These are phyloP conservation scores for Cordyceps cicadae DNA, from an alignment of 2,329 filamentous ascomycete genomes.

Conservation along the genomic window DNA sequence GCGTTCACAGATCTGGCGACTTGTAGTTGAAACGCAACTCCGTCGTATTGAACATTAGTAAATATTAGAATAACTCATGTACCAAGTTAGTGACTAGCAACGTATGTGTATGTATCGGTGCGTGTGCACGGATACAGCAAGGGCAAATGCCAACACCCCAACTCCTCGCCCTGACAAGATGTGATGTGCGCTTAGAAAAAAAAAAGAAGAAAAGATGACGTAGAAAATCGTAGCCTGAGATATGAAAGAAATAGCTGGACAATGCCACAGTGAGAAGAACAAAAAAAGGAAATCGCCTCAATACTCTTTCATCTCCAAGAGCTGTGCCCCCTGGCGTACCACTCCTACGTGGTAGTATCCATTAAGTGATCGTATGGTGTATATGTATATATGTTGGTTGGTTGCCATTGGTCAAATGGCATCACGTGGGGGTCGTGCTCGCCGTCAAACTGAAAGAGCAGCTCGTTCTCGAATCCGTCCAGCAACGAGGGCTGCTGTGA, in stretches of 20 bases:
- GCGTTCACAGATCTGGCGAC: too few species aligned
- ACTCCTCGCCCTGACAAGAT: neutral
- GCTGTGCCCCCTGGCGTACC: neutral
- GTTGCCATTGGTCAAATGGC: neutral
- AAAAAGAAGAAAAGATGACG: neutral
- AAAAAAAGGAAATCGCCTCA: too few species aligned
- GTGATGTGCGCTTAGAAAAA: neutral
- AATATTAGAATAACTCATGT: neutral
- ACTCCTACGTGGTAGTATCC: neutral
- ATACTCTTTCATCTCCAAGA: neutral
- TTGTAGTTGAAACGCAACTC: too few species aligned
- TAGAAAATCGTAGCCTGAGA: neutral
- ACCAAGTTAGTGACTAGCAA: neutral
- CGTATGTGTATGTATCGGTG: neutral
- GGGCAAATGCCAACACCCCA: neutral
- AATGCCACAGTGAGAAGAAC: too few species aligned
- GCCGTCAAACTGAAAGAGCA: slow-evolving; percentile 37
- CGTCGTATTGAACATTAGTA: neutral
- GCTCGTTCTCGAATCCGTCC: slow-evolving; percentile 39
- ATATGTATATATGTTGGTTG: slow-evolving; percentile 9
- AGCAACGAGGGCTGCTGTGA: slow-evolving; percentile 17
- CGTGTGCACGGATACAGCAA: neutral
- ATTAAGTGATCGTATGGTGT: slow-evolving; percentile 7
- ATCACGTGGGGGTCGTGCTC: slow-evolving; percentile 5
- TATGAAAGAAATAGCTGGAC: neutral